Conservation (phyloP, 148 eudicot genomes). For the Rhododendron ferrugineum region DNA sequence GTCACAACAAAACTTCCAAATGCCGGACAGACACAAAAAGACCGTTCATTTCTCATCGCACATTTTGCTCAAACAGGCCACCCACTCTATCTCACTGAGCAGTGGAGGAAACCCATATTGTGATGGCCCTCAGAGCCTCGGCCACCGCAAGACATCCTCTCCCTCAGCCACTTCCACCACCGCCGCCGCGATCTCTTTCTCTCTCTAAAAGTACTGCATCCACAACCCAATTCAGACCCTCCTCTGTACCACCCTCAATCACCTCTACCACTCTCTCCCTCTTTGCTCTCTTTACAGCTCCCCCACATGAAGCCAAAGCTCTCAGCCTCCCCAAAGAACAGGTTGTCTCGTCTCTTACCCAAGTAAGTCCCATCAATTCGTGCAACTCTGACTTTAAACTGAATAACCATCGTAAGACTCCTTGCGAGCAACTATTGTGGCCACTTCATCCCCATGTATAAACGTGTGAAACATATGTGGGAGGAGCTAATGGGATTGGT, state of each 20-base stretch:
- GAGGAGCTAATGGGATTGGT: too few species aligned
- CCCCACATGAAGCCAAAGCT: slow-evolving; percentile 59
- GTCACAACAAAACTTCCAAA: neutral
- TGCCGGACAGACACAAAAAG: neutral
- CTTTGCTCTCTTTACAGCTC: slow-evolving; percentile 37
- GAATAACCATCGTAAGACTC: neutral
- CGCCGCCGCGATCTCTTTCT: slow-evolving; percentile 25
- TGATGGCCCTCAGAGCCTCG: slow-evolving; percentile 62
- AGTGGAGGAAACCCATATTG: slow-evolving; percentile 20
- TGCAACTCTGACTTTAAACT: neutral
- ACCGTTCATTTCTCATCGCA: slow-evolving; percentile 11
- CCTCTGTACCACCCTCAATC: slow-evolving; percentile 34
- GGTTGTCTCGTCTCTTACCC: slow-evolving; percentile 77
- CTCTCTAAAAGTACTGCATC: slow-evolving; percentile 20
- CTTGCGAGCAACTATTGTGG: neutral
- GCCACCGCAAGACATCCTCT: slow-evolving; percentile 44
- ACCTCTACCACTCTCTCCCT: slow-evolving; percentile 58
- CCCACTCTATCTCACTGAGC: neutral
- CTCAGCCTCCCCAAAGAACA: slow-evolving; percentile 65
- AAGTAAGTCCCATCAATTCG: slow-evolving; percentile 29
- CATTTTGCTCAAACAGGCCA: neutral
- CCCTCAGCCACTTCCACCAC: slow-evolving; percentile 21
- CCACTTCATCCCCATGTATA: too few species aligned
- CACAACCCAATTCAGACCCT: slow-evolving; percentile 25
- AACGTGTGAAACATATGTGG: too few species aligned